Evolutionary conservation across 768 basidiomycete genomes (phyloP).

Genomic region (Rubroboletus satanas): DNA sequence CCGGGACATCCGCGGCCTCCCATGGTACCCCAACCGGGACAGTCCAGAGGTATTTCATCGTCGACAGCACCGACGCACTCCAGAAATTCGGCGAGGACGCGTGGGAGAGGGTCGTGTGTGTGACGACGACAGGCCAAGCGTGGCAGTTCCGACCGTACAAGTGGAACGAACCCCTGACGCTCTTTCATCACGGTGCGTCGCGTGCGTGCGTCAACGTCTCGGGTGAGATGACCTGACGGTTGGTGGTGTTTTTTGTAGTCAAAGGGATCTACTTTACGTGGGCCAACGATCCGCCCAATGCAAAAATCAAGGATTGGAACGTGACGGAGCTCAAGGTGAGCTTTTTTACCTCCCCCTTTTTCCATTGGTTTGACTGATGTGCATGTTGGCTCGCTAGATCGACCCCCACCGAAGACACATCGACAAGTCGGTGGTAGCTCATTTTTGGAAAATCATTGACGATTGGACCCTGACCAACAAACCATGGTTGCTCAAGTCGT

Average conservation of each 20-base stretch:
- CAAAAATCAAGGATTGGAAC: slow-evolving; percentile 94
- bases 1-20: slow-evolving; percentile 10
- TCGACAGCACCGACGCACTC: slow-evolving; percentile 90
- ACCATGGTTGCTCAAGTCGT: slow-evolving; percentile 61
- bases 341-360: too few species aligned
- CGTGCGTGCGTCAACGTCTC: too few species aligned
- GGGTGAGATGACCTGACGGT: too few species aligned
- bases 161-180: slow-evolving; percentile 87
- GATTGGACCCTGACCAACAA: slow-evolving; percentile 80
- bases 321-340: slow-evolving; percentile 87
- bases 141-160: slow-evolving; percentile 99
- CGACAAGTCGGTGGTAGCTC: slow-evolving; percentile 91
- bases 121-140: slow-evolving; percentile 96
- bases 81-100: slow-evolving; percentile 89
- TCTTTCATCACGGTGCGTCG: slow-evolving; percentile 85
- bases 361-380: background rate
- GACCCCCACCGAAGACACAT: slow-evolving; percentile 86
- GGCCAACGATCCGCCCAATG: slow-evolving; percentile 86
- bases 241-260: slow-evolving; percentile 44
- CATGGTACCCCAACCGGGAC: slow-evolving; percentile 21
- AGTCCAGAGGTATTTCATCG: slow-evolving; percentile 73
- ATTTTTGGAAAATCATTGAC: slow-evolving; percentile 93
- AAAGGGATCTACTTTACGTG: slow-evolving; percentile 96
- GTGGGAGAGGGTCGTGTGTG: slow-evolving; percentile 96
- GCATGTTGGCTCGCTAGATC: slow-evolving; percentile 53